phyloP scores from a whole-genome alignment of 345 rosid species.

The Psidium friedrichsthalianum region DNA sequence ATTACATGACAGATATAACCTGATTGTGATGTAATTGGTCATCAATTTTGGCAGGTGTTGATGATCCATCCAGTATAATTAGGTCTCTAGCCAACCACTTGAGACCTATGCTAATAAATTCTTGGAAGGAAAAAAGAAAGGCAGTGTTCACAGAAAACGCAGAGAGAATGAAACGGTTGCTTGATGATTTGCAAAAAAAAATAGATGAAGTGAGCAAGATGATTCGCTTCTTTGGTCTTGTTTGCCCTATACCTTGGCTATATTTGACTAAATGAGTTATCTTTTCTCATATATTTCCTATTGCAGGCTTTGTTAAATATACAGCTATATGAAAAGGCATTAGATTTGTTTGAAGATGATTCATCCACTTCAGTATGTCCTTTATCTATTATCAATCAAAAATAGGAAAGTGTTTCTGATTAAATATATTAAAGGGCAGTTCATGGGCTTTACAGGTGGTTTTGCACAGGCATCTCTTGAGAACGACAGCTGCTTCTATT shows the following conservation, averaged over 20 bases:
- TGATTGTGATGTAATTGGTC: conserved; percentile 6
- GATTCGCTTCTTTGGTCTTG: neutral
- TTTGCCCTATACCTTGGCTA: neutral
- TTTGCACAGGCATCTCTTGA: conserved; percentile 81
- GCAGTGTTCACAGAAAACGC: conserved; percentile 78
- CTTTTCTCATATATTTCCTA: neutral
- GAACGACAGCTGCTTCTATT: conserved; percentile 65
- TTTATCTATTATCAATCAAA: neutral
- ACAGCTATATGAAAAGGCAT: conserved; percentile 89
- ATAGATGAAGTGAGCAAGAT: conserved; percentile 68
- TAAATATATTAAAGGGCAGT: conserved; percentile 5
- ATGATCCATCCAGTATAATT: conserved; percentile 45
- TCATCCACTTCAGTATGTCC: conserved; percentile 75
- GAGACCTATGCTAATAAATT: conserved; percentile 77
- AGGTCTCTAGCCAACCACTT: conserved; percentile 50
- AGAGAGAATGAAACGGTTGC: conserved; percentile 60
- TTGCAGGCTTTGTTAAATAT: conserved; percentile 77
- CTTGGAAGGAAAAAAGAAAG: conserved; percentile 72
- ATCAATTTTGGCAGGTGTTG: conserved; percentile 41
- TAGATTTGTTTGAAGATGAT: conserved; percentile 87
- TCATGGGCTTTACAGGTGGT: conserved; percentile 45
- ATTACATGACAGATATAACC: neutral
- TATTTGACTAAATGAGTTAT: neutral
- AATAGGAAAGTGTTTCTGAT: conserved; percentile 3
- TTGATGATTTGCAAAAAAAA: conserved; percentile 80